These are phyloP conservation scores for Fusarium sacchari DNA, from an alignment of 2,329 filamentous ascomycete species.

Conservation along the genomic window DNA sequence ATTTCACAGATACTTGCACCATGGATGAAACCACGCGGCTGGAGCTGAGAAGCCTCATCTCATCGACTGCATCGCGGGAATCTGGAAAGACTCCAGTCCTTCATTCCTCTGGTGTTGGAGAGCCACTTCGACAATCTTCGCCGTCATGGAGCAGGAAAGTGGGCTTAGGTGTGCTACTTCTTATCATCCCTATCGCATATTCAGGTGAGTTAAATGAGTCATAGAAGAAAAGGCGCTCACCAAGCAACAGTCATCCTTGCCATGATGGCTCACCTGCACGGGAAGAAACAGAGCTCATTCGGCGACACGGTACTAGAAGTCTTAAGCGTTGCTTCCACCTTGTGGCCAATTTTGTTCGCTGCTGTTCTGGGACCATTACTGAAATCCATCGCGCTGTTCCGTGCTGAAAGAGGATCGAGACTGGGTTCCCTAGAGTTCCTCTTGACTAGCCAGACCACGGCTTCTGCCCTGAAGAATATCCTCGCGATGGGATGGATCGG, in stretches of 20 bases:
- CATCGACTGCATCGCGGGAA: rapidly evolving
- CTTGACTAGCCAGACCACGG: neutral
- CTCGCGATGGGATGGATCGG: neutral
- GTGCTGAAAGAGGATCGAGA: neutral
- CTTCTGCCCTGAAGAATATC: neutral
- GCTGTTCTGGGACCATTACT: slow-evolving; percentile 5
- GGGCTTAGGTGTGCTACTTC: rapidly evolving
- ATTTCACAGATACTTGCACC: too few relatives aligned
- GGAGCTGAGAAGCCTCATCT: neutral
- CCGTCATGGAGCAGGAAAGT: neutral
- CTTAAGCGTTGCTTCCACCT: neutral
- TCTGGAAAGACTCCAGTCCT: neutral
- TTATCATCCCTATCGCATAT: neutral
- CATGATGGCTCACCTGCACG: neutral
- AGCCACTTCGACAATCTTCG: neutral
- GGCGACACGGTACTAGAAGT: neutral
- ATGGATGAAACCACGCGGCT: neutral
- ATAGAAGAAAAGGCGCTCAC: neutral
- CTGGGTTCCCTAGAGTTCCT: slow-evolving; percentile 8
- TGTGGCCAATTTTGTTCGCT: slow-evolving; percentile 19
- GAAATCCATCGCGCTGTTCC: neutral
- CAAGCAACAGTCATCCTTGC: neutral
- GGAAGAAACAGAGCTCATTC: neutral
- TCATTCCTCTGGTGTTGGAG: rapidly evolving
- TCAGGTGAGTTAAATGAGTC: neutral